Conservation (phyloP, 1,284 basidiomycete species). For the Cerioporus squamosus region DNA sequence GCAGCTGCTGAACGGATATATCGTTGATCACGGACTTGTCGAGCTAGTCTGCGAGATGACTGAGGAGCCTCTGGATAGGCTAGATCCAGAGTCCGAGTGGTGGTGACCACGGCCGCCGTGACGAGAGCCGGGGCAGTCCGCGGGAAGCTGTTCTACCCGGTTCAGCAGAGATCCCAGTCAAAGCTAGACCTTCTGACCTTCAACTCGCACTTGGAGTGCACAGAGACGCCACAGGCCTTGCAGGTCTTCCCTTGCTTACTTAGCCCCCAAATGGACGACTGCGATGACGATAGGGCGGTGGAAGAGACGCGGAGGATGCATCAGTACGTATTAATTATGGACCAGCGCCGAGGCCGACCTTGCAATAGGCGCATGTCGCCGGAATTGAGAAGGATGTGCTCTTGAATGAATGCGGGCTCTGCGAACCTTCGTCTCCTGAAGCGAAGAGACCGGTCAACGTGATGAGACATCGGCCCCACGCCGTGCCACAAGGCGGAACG, state of each 20-base stretch:
- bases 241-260: constrained; percentile 86
- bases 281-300: background rate
- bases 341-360: constrained; percentile 47
- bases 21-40: constrained; percentile 20
- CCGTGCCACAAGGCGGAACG: background rate
- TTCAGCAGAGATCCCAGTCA: constrained; percentile 9
- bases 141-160: constrained; percentile 62
- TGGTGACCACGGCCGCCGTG: constrained; percentile 25
- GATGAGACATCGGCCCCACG: background rate
- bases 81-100: constrained; percentile 26
- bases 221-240: constrained; percentile 77
- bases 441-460: constrained; percentile 6
- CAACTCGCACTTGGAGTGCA: constrained; percentile 83
- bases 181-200: constrained; percentile 55
- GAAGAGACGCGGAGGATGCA: no score
- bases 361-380: constrained; percentile 79
- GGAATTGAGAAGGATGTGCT: constrained; percentile 84
- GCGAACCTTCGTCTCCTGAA: constrained; percentile 72
- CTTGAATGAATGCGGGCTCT: constrained; percentile 80
- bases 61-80: constrained; percentile 35
- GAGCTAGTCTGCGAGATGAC: constrained; percentile 37
- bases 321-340: background rate
- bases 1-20: background rate
- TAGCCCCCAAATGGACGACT: constrained; percentile 85
- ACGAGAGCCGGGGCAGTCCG: constrained; percentile 58